Percentiles rank a stretch among this genome's conserved stretches.
Evolutionary conservation across 169 alveolate species (phyloP).

Genomic region (Plasmodium inui): DNA sequence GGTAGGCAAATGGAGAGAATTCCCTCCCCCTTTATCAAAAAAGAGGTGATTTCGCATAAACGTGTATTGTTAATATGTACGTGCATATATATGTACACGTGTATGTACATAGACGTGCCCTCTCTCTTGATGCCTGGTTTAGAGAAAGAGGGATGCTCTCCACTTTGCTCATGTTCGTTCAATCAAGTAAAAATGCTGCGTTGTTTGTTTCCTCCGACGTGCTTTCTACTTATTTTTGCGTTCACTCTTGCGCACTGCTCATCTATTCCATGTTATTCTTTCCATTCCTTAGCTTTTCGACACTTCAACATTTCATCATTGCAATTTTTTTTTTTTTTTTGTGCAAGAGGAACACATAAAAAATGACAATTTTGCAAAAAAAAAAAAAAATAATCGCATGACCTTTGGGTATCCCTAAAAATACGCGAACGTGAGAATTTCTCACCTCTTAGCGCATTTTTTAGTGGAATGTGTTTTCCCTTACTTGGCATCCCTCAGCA

Average conservation of each 20-base stretch:
- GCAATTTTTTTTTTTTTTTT: background rate
- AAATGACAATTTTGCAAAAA: background rate
- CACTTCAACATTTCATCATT: background rate
- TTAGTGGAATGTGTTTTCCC: background rate
- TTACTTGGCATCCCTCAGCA: background rate
- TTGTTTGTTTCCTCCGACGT: background rate
- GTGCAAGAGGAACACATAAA: background rate
- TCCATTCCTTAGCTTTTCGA: background rate
- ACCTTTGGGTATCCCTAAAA: background rate
- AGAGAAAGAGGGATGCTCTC: background rate
- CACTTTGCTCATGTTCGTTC: background rate
- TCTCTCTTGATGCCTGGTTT: background rate
- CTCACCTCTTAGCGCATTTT: background rate
- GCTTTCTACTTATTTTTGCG: background rate
- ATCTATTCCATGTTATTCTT: background rate
- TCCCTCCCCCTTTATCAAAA: background rate
- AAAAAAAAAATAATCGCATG: background rate
- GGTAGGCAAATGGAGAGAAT: background rate
- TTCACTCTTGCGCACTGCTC: background rate
- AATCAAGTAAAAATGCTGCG: background rate
- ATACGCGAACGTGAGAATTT: background rate
- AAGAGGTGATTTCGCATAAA: background rate
- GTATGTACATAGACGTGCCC: background rate
- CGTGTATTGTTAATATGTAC: background rate
- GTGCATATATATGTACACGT: background rate